These are phyloP conservation scores for Boletus edulis DNA, from an alignment of 768 basidiomycete genomes.

Conservation along the genomic window DNA sequence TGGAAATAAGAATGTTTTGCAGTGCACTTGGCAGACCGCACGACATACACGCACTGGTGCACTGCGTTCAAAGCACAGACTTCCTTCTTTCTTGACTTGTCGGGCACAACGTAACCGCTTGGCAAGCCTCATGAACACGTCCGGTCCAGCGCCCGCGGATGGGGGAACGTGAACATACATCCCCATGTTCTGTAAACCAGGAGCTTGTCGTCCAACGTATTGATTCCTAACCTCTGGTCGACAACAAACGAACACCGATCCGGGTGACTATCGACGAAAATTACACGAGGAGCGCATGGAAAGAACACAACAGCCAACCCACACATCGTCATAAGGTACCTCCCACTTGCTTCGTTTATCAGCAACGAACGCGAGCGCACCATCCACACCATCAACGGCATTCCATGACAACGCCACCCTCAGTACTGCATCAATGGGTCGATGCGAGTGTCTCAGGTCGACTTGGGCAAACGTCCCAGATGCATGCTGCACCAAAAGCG, in stretches of 20 bases:
- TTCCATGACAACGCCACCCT: slow-evolving; percentile 68
- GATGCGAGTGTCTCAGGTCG: slow-evolving; percentile 63
- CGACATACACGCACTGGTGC: slow-evolving; percentile 32
- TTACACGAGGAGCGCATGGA: background rate
- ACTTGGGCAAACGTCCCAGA: slow-evolving; percentile 80
- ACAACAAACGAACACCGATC: slow-evolving; percentile 20
- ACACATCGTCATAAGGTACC: slow-evolving; percentile 82
- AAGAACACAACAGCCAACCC: slow-evolving; percentile 21
- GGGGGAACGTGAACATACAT: slow-evolving; percentile 34
- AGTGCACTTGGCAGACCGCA: background rate
- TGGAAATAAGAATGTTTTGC: slow-evolving; percentile 18
- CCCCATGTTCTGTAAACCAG: slow-evolving; percentile 57
- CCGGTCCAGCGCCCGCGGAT: slow-evolving; percentile 26
- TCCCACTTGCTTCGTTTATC: slow-evolving; percentile 56
- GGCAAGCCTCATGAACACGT: slow-evolving; percentile 59
- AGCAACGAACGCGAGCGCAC: slow-evolving; percentile 64
- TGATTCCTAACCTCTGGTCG: slow-evolving; percentile 39
- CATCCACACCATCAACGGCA: slow-evolving; percentile 34
- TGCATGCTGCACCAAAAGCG: slow-evolving; percentile 68
- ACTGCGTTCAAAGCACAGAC: slow-evolving; percentile 64
- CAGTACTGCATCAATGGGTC: slow-evolving; percentile 66
- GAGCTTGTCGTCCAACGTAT: slow-evolving; percentile 60
- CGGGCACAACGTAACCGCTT: slow-evolving; percentile 52
- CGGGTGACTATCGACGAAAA: slow-evolving; percentile 35
- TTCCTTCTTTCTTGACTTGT: slow-evolving; percentile 36